These are phyloP conservation scores for Rhizophlyctis rosea DNA, from an alignment of 192 early-diverging fungal species.

Conservation along the genomic window DNA sequence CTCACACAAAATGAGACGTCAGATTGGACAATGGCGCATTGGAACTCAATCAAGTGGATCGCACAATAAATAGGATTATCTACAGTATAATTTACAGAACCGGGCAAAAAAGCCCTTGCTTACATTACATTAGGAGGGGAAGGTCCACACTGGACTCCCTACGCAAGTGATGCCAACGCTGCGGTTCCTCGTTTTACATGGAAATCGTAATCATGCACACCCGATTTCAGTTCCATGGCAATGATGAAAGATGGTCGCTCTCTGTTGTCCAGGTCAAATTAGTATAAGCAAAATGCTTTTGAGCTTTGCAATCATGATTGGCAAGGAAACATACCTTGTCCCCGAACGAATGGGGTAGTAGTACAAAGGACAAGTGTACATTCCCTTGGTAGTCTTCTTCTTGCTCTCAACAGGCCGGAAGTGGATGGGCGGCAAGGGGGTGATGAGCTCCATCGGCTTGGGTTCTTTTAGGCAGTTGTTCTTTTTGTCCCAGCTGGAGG, in stretches of 20 bases:
- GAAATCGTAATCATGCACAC: conserved; percentile 55
- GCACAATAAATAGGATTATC: no score
- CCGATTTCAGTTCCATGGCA: conserved; percentile 54
- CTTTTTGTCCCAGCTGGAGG: conserved; percentile 52
- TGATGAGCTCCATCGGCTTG: conserved; percentile 59
- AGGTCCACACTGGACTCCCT: no score
- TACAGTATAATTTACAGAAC: no score
- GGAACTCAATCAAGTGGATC: no score
- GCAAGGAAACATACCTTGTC: conserved; percentile 41
- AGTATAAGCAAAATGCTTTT: conserved; percentile 11
- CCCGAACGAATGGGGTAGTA: conserved; percentile 58
- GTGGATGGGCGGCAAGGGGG: conserved; percentile 54
- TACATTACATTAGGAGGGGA: no score
- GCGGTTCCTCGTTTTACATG: conserved; percentile 61
- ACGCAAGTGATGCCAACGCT: conserved; percentile 44
- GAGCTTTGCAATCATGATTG: no score
- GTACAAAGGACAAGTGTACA: conserved; percentile 58
- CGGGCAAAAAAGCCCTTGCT: no score
- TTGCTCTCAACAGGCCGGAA: conserved; percentile 61
- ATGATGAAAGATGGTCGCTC: conserved; percentile 63
- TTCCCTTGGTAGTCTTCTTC: conserved; percentile 51
- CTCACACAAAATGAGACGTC: no score
- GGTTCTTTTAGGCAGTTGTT: conserved; percentile 59
- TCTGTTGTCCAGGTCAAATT: conserved; percentile 27
- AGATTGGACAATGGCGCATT: no score